Evolutionary conservation across 2,329 filamentous ascomycete species (phyloP).

Genomic region (Xylaria digitata): DNA sequence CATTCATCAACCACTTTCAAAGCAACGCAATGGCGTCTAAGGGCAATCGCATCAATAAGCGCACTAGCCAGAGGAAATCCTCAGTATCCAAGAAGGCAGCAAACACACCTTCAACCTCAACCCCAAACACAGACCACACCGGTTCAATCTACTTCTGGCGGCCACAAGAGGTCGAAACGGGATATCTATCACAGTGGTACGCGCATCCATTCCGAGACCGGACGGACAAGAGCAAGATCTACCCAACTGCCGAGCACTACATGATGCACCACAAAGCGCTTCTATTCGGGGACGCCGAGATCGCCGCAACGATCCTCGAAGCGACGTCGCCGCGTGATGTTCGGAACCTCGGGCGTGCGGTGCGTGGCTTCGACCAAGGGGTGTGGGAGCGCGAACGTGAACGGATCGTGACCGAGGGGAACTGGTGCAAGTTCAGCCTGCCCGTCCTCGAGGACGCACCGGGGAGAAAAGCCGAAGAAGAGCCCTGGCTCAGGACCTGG

Average conservation of each 20-base stretch:
- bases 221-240: conserved; percentile 46
- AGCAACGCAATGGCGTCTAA: conserved; percentile 29
- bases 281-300: conserved; percentile 52
- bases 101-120: neutral
- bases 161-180: conserved; percentile 25
- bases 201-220: conserved; percentile 38
- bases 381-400: conserved; percentile 64
- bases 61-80: neutral
- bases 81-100: neutral
- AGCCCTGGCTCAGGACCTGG: conserved; percentile 22
- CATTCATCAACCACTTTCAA: neutral
- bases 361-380: conserved; percentile 62
- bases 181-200: conserved; percentile 42
- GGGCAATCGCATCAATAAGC: conserved; percentile 8
- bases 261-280: conserved; percentile 46
- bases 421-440: conserved; percentile 67
- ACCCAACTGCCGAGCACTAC: conserved; percentile 65
- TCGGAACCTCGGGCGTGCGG: conserved; percentile 66
- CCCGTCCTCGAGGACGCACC: conserved; percentile 47
- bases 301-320: conserved; percentile 62
- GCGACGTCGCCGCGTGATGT: conserved; percentile 58
- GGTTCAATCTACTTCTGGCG: conserved; percentile 40
- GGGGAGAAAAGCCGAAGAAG: conserved; percentile 2
- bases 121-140: neutral
- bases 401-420: conserved; percentile 68